Evolutionary conservation across 805 yeast species (phyloP).

Genomic region (Candida piceae): DNA sequence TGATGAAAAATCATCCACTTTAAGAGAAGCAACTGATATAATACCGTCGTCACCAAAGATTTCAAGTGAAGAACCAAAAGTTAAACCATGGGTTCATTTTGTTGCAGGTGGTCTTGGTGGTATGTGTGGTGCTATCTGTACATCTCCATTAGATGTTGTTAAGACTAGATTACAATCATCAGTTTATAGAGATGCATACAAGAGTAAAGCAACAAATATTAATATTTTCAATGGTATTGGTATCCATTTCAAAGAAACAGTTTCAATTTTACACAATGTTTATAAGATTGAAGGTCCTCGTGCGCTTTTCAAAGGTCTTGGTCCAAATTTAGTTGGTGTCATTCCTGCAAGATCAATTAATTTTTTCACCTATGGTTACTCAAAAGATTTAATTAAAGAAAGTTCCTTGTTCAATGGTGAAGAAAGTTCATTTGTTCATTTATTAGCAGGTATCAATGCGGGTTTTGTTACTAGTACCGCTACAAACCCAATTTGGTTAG

Average conservation of each 20-base stretch:
- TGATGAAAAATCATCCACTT: slow-evolving; percentile 65
- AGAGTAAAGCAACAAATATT: slow-evolving; percentile 21
- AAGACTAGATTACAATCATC: slow-evolving; percentile 93
- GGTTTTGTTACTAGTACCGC: slow-evolving; percentile 94
- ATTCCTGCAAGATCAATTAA: slow-evolving; percentile 97
- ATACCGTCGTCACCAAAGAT: too few relatives aligned
- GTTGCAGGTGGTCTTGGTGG: slow-evolving; percentile 96
- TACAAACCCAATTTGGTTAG: slow-evolving; percentile 96
- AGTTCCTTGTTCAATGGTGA: slow-evolving; percentile 60
- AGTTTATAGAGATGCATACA: slow-evolving; percentile 58
- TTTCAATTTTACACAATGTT: slow-evolving; percentile 62
- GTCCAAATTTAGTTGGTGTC: slow-evolving; percentile 95
- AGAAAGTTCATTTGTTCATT: slow-evolving; percentile 81
- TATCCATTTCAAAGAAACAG: slow-evolving; percentile 80
- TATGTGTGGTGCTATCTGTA: slow-evolving; percentile 92
- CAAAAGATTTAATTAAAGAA: slow-evolving; percentile 68
- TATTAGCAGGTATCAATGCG: slow-evolving; percentile 82
- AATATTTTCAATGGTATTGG: slow-evolving; percentile 31
- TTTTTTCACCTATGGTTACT: slow-evolving; percentile 93
- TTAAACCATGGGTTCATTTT: slow-evolving; percentile 69
- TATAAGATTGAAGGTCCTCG: slow-evolving; percentile 74
- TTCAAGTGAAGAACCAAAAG: slow-evolving; percentile 12
- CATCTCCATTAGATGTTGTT: slow-evolving; percentile 94
- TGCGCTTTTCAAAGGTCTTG: slow-evolving; percentile 89
- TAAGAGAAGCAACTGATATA: too few relatives aligned